Conservation (phyloP, 1,139 yeast species). For the Martiniozyma asiatica region DNA sequence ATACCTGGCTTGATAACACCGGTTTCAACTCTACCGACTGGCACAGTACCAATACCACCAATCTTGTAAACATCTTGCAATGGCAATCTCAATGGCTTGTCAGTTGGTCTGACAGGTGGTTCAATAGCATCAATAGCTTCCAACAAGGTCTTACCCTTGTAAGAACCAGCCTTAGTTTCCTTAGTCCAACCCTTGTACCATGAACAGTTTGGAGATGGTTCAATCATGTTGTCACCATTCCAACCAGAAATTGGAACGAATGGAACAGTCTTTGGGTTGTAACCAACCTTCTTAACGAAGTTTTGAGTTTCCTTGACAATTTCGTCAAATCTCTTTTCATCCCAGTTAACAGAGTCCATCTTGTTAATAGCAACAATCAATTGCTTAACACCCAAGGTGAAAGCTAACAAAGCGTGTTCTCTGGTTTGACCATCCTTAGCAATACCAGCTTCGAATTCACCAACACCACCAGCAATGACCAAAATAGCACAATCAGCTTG, state of each 20-base stretch:
- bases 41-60: conserved; percentile 61
- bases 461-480: conserved; percentile 50
- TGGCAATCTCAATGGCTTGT: conserved; percentile 85
- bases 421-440: conserved; percentile 90
- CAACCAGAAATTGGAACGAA: conserved; percentile 90
- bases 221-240: conserved; percentile 94
- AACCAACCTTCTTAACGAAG: conserved; percentile 78
- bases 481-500: conserved; percentile 90
- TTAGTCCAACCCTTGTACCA: conserved; percentile 90
- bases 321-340: conserved; percentile 54
- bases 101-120: conserved; percentile 77
- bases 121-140: conserved; percentile 83
- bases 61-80: no score
- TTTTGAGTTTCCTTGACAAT: conserved; percentile 48
- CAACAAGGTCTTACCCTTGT: conserved; percentile 73
- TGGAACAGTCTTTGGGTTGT: conserved; percentile 85
- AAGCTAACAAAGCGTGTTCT: conserved; percentile 85
- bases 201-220: conserved; percentile 69
- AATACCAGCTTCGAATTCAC: conserved; percentile 51
- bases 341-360: conserved; percentile 89
- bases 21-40: conserved; percentile 62
- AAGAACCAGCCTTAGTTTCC: conserved; percentile 48
- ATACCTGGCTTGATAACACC: conserved; percentile 77
- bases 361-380: conserved; percentile 85
- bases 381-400: conserved; percentile 84